Evolutionary conservation across 495 filamentous ascomycete genomes (phyloP).

Genomic region (Aspergillus homomorphus): DNA sequence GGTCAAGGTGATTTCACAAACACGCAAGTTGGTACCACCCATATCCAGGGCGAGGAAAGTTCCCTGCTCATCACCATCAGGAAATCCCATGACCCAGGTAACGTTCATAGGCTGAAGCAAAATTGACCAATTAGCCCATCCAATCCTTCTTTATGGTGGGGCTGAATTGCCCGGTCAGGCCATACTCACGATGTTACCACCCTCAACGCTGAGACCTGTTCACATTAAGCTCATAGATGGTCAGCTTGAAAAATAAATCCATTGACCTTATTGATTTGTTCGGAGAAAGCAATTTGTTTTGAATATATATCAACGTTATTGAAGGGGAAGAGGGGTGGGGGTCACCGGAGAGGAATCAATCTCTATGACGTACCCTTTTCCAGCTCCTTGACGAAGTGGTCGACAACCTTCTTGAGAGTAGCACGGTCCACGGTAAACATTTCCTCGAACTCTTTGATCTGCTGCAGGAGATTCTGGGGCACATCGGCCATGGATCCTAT

Average conservation of each 20-base stretch:
- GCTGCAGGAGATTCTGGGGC: conserved; percentile 76
- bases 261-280: conserved; percentile 11
- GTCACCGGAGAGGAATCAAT: too few species aligned
- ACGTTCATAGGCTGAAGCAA: conserved; percentile 87
- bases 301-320: neutral
- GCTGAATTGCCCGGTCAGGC: neutral
- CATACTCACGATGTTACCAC: conserved; percentile 82
- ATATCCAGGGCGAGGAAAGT: conserved; percentile 94
- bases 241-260: neutral
- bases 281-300: neutral
- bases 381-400: conserved; percentile 85
- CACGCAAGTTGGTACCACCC: conserved; percentile 97
- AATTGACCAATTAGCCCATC: neutral
- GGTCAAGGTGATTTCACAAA: conserved; percentile 91
- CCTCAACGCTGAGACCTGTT: conserved; percentile 76
- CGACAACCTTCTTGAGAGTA: conserved; percentile 85
- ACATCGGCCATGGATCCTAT: conserved; percentile 74
- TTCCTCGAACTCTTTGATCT: conserved; percentile 85
- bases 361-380: conserved; percentile 62
- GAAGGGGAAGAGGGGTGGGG: neutral
- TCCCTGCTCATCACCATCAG: conserved; percentile 83
- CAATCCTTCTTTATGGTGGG: neutral
- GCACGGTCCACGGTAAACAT: conserved; percentile 72
- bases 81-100: conserved; percentile 95
- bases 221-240: neutral